Percentiles rank a stretch among this genome's conserved stretches.
Evolutionary conservation across 306 rosid species (phyloP).

Genomic region (Carpinus viminea): DNA sequence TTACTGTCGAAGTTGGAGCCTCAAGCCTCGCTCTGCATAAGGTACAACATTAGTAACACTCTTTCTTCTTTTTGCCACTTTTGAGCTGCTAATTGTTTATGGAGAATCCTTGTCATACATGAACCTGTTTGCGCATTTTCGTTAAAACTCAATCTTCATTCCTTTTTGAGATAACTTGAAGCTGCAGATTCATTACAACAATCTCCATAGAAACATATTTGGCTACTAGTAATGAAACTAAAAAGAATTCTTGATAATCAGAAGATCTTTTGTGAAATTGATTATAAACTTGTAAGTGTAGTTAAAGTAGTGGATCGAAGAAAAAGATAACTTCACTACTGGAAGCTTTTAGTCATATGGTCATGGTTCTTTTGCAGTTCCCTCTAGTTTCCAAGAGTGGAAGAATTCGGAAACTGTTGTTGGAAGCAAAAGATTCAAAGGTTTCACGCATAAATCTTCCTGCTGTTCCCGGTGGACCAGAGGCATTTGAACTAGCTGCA

Average conservation of each 20-base stretch:
- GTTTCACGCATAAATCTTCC: conserved; percentile 56
- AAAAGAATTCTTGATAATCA: not conserved
- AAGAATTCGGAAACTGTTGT: conserved; percentile 67
- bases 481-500: conserved; percentile 89
- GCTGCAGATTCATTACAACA: not conserved
- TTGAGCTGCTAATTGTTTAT: not conserved
- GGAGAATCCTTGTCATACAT: not conserved
- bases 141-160: not conserved
- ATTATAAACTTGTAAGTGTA: no score
- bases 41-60: conserved; percentile 37
- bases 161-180: not conserved
- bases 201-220: not conserved
- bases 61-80: not conserved
- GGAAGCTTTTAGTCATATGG: not conserved
- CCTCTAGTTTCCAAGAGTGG: conserved; percentile 95
- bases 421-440: conserved; percentile 87
- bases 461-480: conserved; percentile 79
- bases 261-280: not conserved
- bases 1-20: conserved; percentile 80
- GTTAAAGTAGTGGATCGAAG: not conserved
- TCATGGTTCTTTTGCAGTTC: conserved; percentile 52
- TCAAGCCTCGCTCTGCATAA: conserved; percentile 91
- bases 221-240: not conserved
- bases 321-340: not conserved
- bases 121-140: not conserved